A percentile compares a stretch with the other conserved stretches of the same genome.
These are phyloP conservation scores for Xanthoparmelia taractica DNA, from an alignment of 495 filamentous ascomycete genomes.

Conservation along the genomic window DNA sequence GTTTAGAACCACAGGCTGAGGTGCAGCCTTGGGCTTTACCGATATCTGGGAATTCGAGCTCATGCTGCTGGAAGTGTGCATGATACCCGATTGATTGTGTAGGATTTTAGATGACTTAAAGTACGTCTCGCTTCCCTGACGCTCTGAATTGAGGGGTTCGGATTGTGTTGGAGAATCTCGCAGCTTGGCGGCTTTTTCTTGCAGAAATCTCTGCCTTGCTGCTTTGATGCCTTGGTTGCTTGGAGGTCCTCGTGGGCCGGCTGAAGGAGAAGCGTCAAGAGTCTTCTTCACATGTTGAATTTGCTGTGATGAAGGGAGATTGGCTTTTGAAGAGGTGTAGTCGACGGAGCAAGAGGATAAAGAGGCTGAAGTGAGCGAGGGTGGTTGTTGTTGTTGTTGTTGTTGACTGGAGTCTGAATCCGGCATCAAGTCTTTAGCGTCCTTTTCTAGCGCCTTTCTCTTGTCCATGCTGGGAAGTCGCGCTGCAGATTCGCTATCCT, in stretches of 20 bases:
- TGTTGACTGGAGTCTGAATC: slow-evolving; percentile 7
- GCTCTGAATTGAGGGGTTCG: background rate
- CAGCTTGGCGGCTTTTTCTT: background rate
- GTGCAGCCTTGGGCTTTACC: background rate
- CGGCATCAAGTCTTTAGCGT: slow-evolving; percentile 9
- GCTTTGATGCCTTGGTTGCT: background rate
- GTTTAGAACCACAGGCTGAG: slow-evolving; percentile 3
- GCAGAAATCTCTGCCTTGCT: slow-evolving; percentile 2
- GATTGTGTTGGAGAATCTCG: background rate
- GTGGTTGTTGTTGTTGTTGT: slow-evolving; percentile 5
- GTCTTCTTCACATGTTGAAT: background rate
- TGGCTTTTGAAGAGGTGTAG: background rate
- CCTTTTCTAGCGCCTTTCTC: background rate
- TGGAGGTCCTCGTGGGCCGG: background rate
- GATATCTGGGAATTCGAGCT: background rate
- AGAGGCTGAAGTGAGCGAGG: background rate
- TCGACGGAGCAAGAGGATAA: background rate
- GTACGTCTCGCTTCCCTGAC: background rate
- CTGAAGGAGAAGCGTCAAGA: background rate
- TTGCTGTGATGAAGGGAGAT: background rate
- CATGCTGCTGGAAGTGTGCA: background rate
- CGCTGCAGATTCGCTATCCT: background rate
- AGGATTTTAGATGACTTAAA: background rate
- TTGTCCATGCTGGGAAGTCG: slow-evolving; percentile 5
- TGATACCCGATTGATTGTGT: background rate